These are phyloP conservation scores for Drechmeria coniospora DNA, from an alignment of 2,329 filamentous ascomycete genomes.

Conservation along the genomic window DNA sequence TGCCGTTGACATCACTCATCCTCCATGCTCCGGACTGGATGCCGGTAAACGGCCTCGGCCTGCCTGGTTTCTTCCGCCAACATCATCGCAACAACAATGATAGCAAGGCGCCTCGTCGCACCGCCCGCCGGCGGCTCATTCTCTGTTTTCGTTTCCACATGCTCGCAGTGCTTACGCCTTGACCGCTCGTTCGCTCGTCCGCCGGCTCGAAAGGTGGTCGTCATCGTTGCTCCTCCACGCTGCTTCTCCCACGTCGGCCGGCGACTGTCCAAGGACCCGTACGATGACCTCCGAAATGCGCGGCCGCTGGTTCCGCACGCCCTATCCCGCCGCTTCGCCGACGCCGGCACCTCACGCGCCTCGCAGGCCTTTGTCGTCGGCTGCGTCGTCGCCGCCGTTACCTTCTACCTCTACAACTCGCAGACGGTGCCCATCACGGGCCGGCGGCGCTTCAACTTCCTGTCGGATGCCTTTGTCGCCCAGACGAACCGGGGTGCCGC, in stretches of 20 bases:
- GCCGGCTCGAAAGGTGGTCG: not conserved
- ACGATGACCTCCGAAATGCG: conserved; percentile 14
- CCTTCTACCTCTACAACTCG: conserved; percentile 53
- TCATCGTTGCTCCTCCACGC: conserved; percentile 4
- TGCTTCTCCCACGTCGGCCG: conserved; percentile 9
- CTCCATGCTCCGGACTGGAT: no score
- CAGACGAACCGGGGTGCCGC: conserved; percentile 15
- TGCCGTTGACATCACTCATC: no score
- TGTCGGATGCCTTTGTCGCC: conserved; percentile 41
- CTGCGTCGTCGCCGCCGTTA: conserved; percentile 26
- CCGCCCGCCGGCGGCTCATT: no score
- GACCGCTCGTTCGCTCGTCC: no score
- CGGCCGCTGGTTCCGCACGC: conserved; percentile 16
- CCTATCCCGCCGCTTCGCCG: conserved; percentile 11
- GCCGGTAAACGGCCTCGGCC: no score
- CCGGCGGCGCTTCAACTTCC: conserved; percentile 54
- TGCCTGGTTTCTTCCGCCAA: no score
- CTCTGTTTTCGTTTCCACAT: no score
- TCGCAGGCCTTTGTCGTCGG: conserved; percentile 22
- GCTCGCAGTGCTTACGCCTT: no score
- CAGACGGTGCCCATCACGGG: conserved; percentile 61
- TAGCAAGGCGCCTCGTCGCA: no score
- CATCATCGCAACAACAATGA: no score
- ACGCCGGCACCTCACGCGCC: conserved; percentile 13
- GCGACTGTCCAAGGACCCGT: conserved; percentile 7